phyloP scores from a whole-genome alignment of 2,329 filamentous ascomycete species.

The Botrytis elliptica region DNA sequence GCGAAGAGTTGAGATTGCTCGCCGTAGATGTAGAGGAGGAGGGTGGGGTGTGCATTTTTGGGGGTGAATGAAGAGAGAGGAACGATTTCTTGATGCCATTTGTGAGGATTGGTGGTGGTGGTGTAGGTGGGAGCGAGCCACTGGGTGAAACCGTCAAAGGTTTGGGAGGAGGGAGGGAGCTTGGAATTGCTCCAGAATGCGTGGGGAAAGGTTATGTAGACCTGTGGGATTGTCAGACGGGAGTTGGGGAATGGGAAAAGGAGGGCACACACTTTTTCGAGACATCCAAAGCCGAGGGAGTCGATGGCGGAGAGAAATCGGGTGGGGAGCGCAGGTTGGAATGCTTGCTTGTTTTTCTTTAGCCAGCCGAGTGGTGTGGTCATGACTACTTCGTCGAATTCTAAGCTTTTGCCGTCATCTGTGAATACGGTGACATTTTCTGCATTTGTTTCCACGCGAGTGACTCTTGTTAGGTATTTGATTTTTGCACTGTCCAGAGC shows the following conservation, averaged over 20 bases:
- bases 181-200: conserved; percentile 56
- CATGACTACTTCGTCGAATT: conserved; percentile 48
- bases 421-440: conserved; percentile 26
- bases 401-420: conserved; percentile 24
- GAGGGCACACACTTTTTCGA: conserved; percentile 49
- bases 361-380: conserved; percentile 53
- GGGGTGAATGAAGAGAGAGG: conserved; percentile 56
- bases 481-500: conserved; percentile 31
- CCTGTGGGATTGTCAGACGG: conserved; percentile 25
- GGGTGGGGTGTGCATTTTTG: conserved; percentile 57
- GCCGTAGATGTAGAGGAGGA: conserved; percentile 64
- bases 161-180: conserved; percentile 19
- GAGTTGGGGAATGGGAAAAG: not conserved
- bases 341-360: conserved; percentile 44
- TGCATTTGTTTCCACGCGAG: conserved; percentile 23
- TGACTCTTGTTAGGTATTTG: conserved; percentile 32
- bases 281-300: conserved; percentile 46
- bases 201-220: conserved; percentile 54
- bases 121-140: conserved; percentile 61
- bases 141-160: conserved; percentile 52
- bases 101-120: conserved; percentile 46
- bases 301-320: conserved; percentile 48
- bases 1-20: conserved; percentile 42
- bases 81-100: conserved; percentile 61
- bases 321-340: conserved; percentile 46